These are phyloP conservation scores for Cadophora luteo-olivacea DNA, from an alignment of 2,329 filamentous ascomycete genomes.

Conservation along the genomic window DNA sequence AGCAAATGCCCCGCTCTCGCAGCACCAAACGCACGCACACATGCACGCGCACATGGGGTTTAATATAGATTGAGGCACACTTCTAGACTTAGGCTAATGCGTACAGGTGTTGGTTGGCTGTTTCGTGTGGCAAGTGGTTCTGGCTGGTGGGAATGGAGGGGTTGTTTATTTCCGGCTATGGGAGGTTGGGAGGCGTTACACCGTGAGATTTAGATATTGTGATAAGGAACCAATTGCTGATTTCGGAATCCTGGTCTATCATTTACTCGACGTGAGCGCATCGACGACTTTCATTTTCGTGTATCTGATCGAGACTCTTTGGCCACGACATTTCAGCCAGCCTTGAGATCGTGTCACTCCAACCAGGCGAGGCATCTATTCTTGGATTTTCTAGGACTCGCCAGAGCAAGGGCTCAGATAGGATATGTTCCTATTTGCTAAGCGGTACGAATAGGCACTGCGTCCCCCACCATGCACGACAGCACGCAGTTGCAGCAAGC, in stretches of 20 bases:
- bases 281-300: neutral
- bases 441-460: neutral
- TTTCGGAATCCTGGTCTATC: neutral
- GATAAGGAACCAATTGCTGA: neutral
- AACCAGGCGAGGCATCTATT: neutral
- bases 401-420: neutral
- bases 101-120: slow-evolving; percentile 1
- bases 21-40: neutral
- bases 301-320: neutral
- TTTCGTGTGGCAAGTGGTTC: neutral
- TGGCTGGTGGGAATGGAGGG: neutral
- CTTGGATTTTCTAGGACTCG: neutral
- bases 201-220: neutral
- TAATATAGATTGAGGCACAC: slow-evolving; percentile 10
- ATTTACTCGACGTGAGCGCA: neutral
- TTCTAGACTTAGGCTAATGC: neutral
- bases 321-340: neutral
- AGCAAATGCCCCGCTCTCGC: neutral
- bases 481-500: neutral
- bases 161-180: neutral
- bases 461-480: neutral
- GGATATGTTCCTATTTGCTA: neutral
- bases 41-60: neutral
- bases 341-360: neutral
- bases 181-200: neutral